phyloP scores from a whole-genome alignment of 768 basidiomycete species.

The Boletus huronensis region DNA sequence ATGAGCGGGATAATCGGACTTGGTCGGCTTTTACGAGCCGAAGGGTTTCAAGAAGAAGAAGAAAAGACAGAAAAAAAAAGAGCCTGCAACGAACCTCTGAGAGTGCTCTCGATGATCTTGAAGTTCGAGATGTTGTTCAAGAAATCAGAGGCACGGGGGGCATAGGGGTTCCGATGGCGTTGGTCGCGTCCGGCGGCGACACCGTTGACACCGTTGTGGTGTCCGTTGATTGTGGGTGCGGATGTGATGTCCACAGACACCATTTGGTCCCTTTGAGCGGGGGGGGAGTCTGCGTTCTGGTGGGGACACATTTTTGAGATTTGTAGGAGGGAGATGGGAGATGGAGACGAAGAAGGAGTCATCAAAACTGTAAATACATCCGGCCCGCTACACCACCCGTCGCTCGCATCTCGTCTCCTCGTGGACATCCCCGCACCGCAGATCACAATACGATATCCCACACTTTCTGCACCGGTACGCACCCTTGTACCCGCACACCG shows the following conservation, averaged over 20 bases:
- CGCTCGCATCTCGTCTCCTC: conserved; percentile 79
- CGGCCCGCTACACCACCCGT: conserved; percentile 48
- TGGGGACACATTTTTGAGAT: conserved; percentile 47
- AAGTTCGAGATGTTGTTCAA: conserved; percentile 90
- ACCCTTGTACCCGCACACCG: conserved; percentile 87
- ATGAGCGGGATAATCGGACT: conserved; percentile 14
- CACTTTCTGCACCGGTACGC: conserved; percentile 76
- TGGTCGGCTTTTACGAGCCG: conserved; percentile 4
- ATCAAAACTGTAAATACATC: not conserved
- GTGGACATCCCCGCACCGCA: conserved; percentile 69
- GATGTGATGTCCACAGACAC: conserved; percentile 51
- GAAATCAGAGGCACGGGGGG: conserved; percentile 88
- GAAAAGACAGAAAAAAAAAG: not conserved
- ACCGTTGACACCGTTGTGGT: conserved; percentile 36
- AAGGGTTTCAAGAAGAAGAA: not conserved
- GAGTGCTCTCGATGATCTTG: conserved; percentile 95
- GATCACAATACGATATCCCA: conserved; percentile 72
- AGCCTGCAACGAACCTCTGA: conserved; percentile 63
- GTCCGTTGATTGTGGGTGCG: conserved; percentile 41
- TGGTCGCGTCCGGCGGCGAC: conserved; percentile 38
- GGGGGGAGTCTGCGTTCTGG: conserved; percentile 46
- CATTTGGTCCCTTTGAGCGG: conserved; percentile 56
- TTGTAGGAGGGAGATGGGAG: not conserved
- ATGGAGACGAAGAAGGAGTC: conserved; percentile 9
- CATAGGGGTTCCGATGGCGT: conserved; percentile 72